These are phyloP conservation scores for Dictyostelium firmibasis DNA, from an alignment of 78 protist genomes.

Conservation along the genomic window DNA sequence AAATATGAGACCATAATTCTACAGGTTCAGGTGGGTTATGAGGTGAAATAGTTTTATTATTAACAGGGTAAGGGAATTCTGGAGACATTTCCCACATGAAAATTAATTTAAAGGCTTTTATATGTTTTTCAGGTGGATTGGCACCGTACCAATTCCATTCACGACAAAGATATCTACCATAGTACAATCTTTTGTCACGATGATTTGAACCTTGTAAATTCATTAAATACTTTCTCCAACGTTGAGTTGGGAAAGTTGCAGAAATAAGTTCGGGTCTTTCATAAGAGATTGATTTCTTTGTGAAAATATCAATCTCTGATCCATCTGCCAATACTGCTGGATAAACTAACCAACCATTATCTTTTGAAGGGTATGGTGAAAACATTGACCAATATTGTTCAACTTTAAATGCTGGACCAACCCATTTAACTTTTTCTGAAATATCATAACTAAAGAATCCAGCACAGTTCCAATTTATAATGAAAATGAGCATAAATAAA, in stretches of 20 bases:
- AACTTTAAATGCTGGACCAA: slow-evolving; percentile 29
- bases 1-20: slow-evolving; percentile 66
- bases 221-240: slow-evolving; percentile 75
- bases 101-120: slow-evolving; percentile 30
- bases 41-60: background rate
- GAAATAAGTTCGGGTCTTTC: slow-evolving; percentile 33
- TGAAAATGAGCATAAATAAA: background rate
- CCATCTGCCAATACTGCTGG: slow-evolving; percentile 9
- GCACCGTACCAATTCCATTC: slow-evolving; percentile 76
- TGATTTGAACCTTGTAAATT: slow-evolving; percentile 6
- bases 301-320: slow-evolving; percentile 1
- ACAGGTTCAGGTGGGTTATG: background rate
- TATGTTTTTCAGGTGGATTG: background rate
- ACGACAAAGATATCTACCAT: slow-evolving; percentile 64
- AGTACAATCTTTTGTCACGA: slow-evolving; percentile 20
- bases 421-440: slow-evolving; percentile 18
- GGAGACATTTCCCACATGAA: slow-evolving; percentile 47
- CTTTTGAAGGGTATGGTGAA: slow-evolving; percentile 58
- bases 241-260: slow-evolving; percentile 55
- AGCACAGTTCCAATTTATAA: slow-evolving; percentile 59
- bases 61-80: slow-evolving; percentile 10
- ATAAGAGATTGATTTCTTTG: background rate
- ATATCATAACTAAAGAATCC: slow-evolving; percentile 9
- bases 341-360: slow-evolving; percentile 62
- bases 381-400: slow-evolving; percentile 79